Evolutionary conservation across 2,329 filamentous ascomycete species (phyloP).

Genomic region (Alternaria longipes): DNA sequence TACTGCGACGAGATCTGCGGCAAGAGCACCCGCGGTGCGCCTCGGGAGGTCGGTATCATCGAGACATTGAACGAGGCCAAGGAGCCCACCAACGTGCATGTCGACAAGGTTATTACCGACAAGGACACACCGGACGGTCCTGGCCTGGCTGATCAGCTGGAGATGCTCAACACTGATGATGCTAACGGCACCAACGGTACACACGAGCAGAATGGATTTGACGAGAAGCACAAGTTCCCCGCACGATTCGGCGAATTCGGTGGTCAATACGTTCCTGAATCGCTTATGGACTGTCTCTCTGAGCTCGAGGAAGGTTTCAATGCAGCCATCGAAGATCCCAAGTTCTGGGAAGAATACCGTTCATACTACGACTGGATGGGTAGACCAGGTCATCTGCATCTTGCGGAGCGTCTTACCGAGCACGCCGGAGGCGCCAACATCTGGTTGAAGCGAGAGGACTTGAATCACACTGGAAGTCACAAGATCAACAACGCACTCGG

Average conservation of each 20-base stretch:
- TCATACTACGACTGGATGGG: conserved; percentile 98
- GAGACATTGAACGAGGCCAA: conserved; percentile 71
- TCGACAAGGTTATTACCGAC: conserved; percentile 73
- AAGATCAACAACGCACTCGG: conserved; percentile 99
- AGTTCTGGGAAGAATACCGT: conserved; percentile 96
- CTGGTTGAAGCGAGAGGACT: conserved; percentile 96
- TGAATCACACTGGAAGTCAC: conserved; percentile 97
- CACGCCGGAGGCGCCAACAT: conserved; percentile 92
- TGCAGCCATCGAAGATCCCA: conserved; percentile 82
- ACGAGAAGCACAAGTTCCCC: conserved; percentile 67
- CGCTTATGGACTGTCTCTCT: conserved; percentile 93
- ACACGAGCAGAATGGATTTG: conserved; percentile 40
- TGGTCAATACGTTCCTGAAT: conserved; percentile 96
- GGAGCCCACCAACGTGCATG: conserved; percentile 70
- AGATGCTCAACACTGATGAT: conserved; percentile 75
- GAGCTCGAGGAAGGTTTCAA: conserved; percentile 93
- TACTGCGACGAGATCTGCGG: conserved; percentile 82
- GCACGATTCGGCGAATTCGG: conserved; percentile 95
- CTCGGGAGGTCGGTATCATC: conserved; percentile 73
- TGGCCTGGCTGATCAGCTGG: conserved; percentile 82
- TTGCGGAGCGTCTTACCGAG: conserved; percentile 87
- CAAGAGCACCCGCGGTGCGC: conserved; percentile 61
- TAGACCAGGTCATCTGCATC: conserved; percentile 87
- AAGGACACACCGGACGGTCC: conserved; percentile 65
- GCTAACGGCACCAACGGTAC: conserved; percentile 55